Conservation (phyloP, 2,329 filamentous ascomycete genomes). For the Calonectria henricotiae region DNA sequence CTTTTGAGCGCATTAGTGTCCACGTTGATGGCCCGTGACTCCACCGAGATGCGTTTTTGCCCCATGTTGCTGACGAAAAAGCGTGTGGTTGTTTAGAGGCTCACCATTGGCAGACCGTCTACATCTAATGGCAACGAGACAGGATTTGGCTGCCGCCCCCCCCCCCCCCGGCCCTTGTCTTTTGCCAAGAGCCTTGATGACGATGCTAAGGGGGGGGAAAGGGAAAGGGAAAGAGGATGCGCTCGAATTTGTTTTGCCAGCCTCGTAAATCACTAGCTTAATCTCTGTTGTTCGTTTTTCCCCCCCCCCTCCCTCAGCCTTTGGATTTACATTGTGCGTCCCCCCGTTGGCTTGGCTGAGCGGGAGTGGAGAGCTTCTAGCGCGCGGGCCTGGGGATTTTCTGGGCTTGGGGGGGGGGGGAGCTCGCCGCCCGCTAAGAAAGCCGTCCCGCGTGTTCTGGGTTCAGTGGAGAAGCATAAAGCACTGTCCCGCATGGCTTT, state of each 20-base stretch:
- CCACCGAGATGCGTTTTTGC: conserved; percentile 1
- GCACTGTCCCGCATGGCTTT: background rate
- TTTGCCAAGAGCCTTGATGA: conserved; percentile 14
- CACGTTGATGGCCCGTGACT: background rate
- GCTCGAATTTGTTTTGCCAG: conserved; percentile 6
- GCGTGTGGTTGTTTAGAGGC: conserved; percentile 2
- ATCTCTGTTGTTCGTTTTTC: conserved; percentile 20
- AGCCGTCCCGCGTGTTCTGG: conserved; percentile 16
- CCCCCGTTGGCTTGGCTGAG: conserved; percentile 3
- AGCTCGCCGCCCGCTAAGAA: background rate
- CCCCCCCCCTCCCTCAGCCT: background rate
- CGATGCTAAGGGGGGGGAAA: background rate
- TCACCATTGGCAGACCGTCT: background rate
- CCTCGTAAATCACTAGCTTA: background rate
- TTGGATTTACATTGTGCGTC: conserved; percentile 6
- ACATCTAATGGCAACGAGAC: background rate
- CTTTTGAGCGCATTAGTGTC: background rate
- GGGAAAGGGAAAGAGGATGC: no score
- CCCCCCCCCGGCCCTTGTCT: background rate
- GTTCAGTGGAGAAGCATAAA: conserved; percentile 20
- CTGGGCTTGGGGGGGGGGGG: no score
- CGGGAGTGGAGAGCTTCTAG: conserved; percentile 3
- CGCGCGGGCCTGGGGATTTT: background rate
- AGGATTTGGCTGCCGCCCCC: no score
- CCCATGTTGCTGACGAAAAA: background rate